Percentiles rank a stretch among this genome's conserved stretches.
These are phyloP conservation scores for Myxozyma neglecta DNA, from an alignment of 805 yeast species.

Conservation along the genomic window DNA sequence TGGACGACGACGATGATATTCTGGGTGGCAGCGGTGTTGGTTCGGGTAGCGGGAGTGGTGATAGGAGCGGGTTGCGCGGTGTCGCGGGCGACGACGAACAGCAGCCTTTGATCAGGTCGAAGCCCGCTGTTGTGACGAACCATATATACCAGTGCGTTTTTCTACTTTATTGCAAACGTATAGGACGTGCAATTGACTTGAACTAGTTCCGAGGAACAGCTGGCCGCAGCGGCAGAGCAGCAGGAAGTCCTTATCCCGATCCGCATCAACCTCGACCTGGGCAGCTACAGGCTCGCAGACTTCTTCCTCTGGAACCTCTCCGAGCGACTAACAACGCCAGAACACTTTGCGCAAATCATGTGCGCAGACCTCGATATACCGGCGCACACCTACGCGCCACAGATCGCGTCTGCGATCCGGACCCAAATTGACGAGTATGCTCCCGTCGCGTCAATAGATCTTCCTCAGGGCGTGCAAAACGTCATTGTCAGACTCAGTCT, in stretches of 20 bases:
- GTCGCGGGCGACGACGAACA: slow-evolving; percentile 11
- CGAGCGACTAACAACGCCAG: slow-evolving; percentile 61
- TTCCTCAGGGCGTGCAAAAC: slow-evolving; percentile 61
- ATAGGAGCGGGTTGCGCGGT: not conserved
- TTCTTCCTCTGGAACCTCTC: slow-evolving; percentile 72
- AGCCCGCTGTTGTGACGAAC: slow-evolving; percentile 27
- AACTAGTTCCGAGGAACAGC: slow-evolving; percentile 39
- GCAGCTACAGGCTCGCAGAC: slow-evolving; percentile 56
- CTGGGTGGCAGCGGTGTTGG: slow-evolving; percentile 4
- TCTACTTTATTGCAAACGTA: not conserved
- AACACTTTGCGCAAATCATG: slow-evolving; percentile 68
- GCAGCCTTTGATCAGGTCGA: slow-evolving; percentile 8
- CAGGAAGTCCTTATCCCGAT: slow-evolving; percentile 61
- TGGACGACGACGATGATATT: slow-evolving; percentile 28
- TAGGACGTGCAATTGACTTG: not conserved
- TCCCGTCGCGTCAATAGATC: slow-evolving; percentile 59
- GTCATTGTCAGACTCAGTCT: slow-evolving; percentile 80
- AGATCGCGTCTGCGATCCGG: slow-evolving; percentile 68
- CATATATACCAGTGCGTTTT: slow-evolving; percentile 17
- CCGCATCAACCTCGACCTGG: slow-evolving; percentile 60
- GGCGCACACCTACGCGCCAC: slow-evolving; percentile 50
- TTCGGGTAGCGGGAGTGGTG: not conserved
- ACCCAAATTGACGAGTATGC: slow-evolving; percentile 79
- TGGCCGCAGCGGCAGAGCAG: slow-evolving; percentile 45
- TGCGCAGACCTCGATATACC: slow-evolving; percentile 85